Percentiles rank a stretch among this genome's conserved stretches.
Conservation (phyloP, 2,329 filamentous ascomycete species). For the Penicillium sp. region DNA sequence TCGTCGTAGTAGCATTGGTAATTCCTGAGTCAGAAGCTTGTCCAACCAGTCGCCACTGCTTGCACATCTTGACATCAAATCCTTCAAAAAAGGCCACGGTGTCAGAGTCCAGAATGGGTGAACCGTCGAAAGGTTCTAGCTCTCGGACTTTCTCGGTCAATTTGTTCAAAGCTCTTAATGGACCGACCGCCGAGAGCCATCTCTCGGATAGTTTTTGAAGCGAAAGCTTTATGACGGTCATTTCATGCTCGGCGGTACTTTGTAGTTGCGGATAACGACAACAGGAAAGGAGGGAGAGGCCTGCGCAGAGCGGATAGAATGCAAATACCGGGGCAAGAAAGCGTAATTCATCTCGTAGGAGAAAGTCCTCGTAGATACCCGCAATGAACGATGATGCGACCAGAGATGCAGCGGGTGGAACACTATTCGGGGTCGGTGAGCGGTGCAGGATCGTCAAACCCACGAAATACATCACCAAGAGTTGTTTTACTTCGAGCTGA, state of each 20-base stretch:
- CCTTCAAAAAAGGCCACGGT: slow-evolving; percentile 25
- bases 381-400: slow-evolving; percentile 44
- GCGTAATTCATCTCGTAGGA: slow-evolving; percentile 42
- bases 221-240: slow-evolving; percentile 25
- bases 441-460: slow-evolving; percentile 42
- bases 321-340: slow-evolving; percentile 43
- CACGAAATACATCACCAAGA: slow-evolving; percentile 40
- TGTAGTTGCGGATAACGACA: slow-evolving; percentile 36
- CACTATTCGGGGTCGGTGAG: slow-evolving; percentile 28
- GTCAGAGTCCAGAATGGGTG: slow-evolving; percentile 16
- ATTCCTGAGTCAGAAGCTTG: slow-evolving; percentile 10
- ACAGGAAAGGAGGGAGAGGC: slow-evolving; percentile 41
- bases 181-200: slow-evolving; percentile 27
- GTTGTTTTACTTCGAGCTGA: slow-evolving; percentile 39
- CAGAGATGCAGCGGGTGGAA: slow-evolving; percentile 38
- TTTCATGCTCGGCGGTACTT: slow-evolving; percentile 24
- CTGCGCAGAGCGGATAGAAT: slow-evolving; percentile 43
- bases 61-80: slow-evolving; percentile 23
- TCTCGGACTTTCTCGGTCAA: slow-evolving; percentile 27
- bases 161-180: slow-evolving; percentile 23
- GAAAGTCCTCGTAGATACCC: slow-evolving; percentile 44
- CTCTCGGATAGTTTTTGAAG: slow-evolving; percentile 29
- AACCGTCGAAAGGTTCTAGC: slow-evolving; percentile 17
- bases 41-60: slow-evolving; percentile 24
- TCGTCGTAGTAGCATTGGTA: neutral